These are phyloP conservation scores for Apiotrichum domesticum DNA, from an alignment of 1,284 basidiomycete species.

Conservation along the genomic window DNA sequence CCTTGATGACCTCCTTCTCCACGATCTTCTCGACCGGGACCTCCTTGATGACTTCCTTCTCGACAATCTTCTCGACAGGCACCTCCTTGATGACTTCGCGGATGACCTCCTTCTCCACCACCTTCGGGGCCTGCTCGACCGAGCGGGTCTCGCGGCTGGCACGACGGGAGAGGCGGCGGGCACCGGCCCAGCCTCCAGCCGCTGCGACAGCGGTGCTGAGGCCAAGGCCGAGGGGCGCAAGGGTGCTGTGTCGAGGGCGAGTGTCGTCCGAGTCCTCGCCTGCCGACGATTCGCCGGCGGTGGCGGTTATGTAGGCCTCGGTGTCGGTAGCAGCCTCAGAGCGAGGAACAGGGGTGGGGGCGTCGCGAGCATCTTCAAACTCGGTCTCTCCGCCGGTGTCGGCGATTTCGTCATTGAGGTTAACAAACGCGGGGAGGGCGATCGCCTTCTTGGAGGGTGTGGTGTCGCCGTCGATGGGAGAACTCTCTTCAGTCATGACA, in stretches of 20 bases:
- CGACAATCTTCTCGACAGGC: constrained; percentile 25
- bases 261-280: constrained; percentile 52
- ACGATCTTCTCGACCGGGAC: constrained; percentile 25
- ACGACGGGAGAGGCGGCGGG: constrained; percentile 17
- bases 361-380: constrained; percentile 73
- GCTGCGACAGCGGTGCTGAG: constrained; percentile 12
- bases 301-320: constrained; percentile 40
- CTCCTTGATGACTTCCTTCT: constrained; percentile 33
- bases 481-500: constrained; percentile 36
- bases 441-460: constrained; percentile 33
- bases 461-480: constrained; percentile 12
- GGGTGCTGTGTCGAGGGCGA: constrained; percentile 35
- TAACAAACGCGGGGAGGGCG: constrained; percentile 27
- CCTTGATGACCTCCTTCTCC: constrained; percentile 30
- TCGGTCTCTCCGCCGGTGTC: constrained; percentile 57
- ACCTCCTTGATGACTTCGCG: constrained; percentile 25
- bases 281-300: constrained; percentile 45
- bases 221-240: constrained; percentile 15
- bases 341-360: constrained; percentile 57
- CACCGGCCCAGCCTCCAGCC: constrained; percentile 27
- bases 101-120: constrained; percentile 22
- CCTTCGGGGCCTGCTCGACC: constrained; percentile 42
- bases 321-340: constrained; percentile 56
- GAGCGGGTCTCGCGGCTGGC: constrained; percentile 8
- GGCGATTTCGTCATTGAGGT: constrained; percentile 13